Percentiles rank a stretch among this genome's conserved stretches.
phyloP scores from a whole-genome alignment of 2,329 filamentous ascomycete species.

The Penicillium frequentans region DNA sequence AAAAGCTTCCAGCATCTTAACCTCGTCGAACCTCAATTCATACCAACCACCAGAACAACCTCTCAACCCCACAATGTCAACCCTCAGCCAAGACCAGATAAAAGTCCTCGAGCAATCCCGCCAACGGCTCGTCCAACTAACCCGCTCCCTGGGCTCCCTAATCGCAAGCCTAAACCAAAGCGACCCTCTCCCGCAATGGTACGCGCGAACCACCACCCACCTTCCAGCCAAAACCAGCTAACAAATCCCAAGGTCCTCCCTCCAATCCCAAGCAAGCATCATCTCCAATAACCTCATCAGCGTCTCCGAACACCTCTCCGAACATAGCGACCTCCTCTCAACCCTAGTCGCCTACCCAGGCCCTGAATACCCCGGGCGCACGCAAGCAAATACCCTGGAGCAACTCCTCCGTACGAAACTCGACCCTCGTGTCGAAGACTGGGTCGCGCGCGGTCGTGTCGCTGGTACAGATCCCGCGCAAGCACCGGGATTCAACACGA shows the following conservation, averaged over 20 bases:
- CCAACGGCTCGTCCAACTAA: constrained; percentile 66
- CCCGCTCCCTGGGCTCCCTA: constrained; percentile 66
- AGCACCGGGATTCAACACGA: not conserved
- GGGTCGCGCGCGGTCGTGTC: constrained; percentile 64
- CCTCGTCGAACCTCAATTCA: not conserved
- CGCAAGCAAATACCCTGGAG: constrained; percentile 60
- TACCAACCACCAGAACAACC: not conserved
- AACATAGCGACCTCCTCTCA: constrained; percentile 66
- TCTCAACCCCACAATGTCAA: constrained; percentile 30
- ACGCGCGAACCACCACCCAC: constrained; percentile 24
- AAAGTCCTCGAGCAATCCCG: constrained; percentile 71
- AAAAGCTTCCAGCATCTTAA: not conserved
- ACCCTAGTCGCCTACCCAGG: constrained; percentile 73
- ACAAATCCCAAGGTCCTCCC: constrained; percentile 57
- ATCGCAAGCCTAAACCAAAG: constrained; percentile 60
- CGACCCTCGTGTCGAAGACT: constrained; percentile 73
- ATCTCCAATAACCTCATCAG: constrained; percentile 69
- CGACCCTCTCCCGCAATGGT: constrained; percentile 69
- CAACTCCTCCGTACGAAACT: constrained; percentile 80
- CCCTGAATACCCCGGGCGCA: constrained; percentile 71
- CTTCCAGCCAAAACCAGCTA: not conserved
- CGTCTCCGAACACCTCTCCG: constrained; percentile 64
- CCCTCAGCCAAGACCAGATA: constrained; percentile 43
- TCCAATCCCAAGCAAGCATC: constrained; percentile 71
- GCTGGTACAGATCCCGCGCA: constrained; percentile 28